These are phyloP conservation scores for Metschnikowia continentalis DNA, from an alignment of 805 yeast genomes.

Conservation along the genomic window DNA sequence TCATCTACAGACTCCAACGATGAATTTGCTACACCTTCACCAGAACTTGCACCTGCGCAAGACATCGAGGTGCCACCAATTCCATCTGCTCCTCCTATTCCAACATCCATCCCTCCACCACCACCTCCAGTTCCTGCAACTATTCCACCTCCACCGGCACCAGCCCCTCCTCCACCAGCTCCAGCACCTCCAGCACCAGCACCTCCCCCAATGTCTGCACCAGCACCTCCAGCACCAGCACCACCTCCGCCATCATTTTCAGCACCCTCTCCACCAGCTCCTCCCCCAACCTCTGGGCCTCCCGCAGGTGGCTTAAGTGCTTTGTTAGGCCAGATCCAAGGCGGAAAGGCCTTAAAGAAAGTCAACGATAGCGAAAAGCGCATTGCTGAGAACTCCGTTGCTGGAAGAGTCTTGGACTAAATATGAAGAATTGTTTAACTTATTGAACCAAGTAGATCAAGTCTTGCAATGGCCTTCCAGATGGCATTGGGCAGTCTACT, in stretches of 20 bases:
- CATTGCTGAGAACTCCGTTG: slow-evolving; percentile 42
- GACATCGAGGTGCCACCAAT: slow-evolving; percentile 11
- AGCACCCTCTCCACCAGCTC: neutral
- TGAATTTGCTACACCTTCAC: slow-evolving; percentile 16
- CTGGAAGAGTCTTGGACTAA: slow-evolving; percentile 45
- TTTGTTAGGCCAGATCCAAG: slow-evolving; percentile 52
- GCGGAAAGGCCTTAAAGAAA: slow-evolving; percentile 48
- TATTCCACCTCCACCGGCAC: slow-evolving; percentile 11
- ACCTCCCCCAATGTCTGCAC: neutral
- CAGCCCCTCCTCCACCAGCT: slow-evolving; percentile 5
- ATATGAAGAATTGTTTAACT: too few relatives aligned
- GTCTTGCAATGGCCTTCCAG: too few relatives aligned
- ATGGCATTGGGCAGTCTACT: too few relatives aligned
- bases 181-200: neutral
- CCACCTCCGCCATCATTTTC: neutral
- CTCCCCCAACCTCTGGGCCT: neutral
- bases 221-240: slow-evolving; percentile 4
- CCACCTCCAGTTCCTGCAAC: slow-evolving; percentile 13
- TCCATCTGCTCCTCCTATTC: neutral
- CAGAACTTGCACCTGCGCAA: slow-evolving; percentile 11
- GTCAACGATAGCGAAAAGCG: slow-evolving; percentile 48
- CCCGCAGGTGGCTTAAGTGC: slow-evolving; percentile 37
- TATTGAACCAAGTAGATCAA: too few relatives aligned
- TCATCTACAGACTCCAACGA: slow-evolving; percentile 13
- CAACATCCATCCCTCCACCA: neutral